Evolutionary conservation across 441 rosid genomes (phyloP).

Genomic region (Adansonia rubrostipa): DNA sequence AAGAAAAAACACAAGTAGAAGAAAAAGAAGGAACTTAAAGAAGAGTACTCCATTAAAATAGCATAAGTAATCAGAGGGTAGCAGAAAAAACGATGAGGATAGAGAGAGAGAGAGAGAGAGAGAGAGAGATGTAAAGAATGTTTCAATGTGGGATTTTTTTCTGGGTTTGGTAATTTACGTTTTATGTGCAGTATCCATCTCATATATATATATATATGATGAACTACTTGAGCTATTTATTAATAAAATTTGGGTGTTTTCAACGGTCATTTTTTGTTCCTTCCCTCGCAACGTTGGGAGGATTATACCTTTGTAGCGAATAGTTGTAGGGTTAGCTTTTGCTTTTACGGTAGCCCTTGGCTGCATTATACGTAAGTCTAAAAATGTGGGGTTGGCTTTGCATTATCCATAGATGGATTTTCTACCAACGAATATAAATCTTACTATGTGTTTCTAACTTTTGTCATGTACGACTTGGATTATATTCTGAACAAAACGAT

Average conservation of each 20-base stretch:
- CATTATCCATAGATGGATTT: background rate
- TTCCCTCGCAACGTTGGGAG: constrained; percentile 6
- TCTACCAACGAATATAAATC: constrained; percentile 27
- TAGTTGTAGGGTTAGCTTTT: background rate
- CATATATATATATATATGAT: background rate
- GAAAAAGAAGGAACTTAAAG: constrained; percentile 26
- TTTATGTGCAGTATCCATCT: background rate
- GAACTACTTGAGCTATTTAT: background rate
- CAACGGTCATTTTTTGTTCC: constrained; percentile 63
- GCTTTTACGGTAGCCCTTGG: constrained; percentile 27
- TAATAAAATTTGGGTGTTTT: constrained; percentile 15
- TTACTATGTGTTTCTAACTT: background rate
- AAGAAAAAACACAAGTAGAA: constrained; percentile 30
- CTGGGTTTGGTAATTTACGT: background rate
- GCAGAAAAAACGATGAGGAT: constrained; percentile 19
- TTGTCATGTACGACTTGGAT: too few species aligned
- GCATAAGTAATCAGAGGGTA: constrained; percentile 25
- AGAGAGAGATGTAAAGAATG: constrained; percentile 13
- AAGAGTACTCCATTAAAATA: constrained; percentile 44
- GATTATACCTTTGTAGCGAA: too few species aligned
- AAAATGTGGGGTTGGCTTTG: background rate
- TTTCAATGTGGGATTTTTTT: background rate
- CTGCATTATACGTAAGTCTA: constrained; percentile 30
- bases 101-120: constrained; percentile 22
- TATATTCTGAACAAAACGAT: too few species aligned